Evolutionary conservation across 2,329 filamentous ascomycete genomes (phyloP), one percentile per base, ranked within the genome.

Genomic region (Helicocarpus griseus): DNA sequence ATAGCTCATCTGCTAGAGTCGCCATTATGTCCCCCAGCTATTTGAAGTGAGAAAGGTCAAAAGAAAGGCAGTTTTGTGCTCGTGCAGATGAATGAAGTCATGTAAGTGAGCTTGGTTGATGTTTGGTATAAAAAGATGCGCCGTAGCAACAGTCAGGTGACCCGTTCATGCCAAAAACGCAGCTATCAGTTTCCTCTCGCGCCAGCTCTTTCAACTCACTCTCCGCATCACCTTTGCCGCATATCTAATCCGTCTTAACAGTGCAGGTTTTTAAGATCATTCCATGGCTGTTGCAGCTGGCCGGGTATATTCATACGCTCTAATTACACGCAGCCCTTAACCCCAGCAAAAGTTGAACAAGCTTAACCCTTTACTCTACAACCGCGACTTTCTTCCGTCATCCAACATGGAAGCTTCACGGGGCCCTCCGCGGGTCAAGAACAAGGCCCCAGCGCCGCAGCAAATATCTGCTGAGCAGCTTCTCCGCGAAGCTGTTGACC

Each of bases 391-490:
- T 46, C 44, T 29, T 39, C 41, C 49, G 33, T 45, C 40, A 45
- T 22, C 60, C 69, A 80, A 56, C 57, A 96, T 97, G 90, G 91
- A 97, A 77, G 82, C 85, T 53, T 85, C 87, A 60, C 85, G 91
- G 58, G 93, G 91, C 62, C 91, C 93, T 53, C 91, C 93, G 11
- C 79, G 89, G 80, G 93, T 98, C 77, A 97, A 97, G 73, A 97
- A 98, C 78, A 98, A 98, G 85, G 89, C 87, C 58, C 80, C 93
- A 1, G 91, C 91, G 73, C 88, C 86, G 38, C 77, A 87, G 53
- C 85, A 97, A 73, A 95, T 98, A 68, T 94, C 87, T 59, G 93
- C 93, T 59, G 93, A 98, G 72, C 93, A 98, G 75, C 85, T 98
- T 57, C 83, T 98, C 40, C 87, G 93, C 61, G 93, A 98, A 76